Base-by-base conservation (phyloP, 768 basidiomycete genomes). In the Kwoniella sp. region DNA sequence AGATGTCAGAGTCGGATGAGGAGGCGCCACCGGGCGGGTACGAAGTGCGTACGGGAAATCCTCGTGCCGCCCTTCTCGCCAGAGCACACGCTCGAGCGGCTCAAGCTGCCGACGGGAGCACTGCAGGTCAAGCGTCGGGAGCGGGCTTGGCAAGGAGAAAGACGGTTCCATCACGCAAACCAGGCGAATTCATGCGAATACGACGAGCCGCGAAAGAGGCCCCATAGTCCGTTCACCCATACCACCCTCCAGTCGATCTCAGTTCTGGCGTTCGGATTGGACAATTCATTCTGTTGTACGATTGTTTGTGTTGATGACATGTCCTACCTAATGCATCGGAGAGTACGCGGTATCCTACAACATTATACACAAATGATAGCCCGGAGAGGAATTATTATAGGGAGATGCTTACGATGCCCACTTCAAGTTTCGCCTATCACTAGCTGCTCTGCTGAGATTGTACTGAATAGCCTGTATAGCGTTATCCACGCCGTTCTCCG, bases 381-480 rank as follows among this genome's bases (percentile, higher is more conserved):
- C 33, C 33, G 33, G 13, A 33, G 22, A 47, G 46, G 19, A 19
- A 5, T 5, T 47, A 47, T 47, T 47, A 19, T 48, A 24, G 19
- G 13, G 15, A 49, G 21, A 47, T n/a, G 7, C 2, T 25, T 52
- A 60, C 25, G 58, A 60, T 21, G 61, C 57, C 65, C 66, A 70
- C 36, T 61, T 63, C 52, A 70, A 44, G 37, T 61, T 67, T 6
- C 50, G 64, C 40, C 69, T 47, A 33, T 72, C 67, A 21, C 27
- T 22, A 24, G 55, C 74, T 10, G 83, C 83, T 37, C 81, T 78
- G 59, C 69, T 73, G 47, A 87, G 79, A 73, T 87, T 85, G 1
- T 82, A 84, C 68, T 86, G 85, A 47, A 88, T 84, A 2, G 82
- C 82, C 44, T 82, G 77, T 27, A 87, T 85, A 5, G 86, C 85